These are phyloP conservation scores for Oryza punctata DNA, from an alignment of 176 grass and related monocot genomes.

Conservation along the genomic window DNA sequence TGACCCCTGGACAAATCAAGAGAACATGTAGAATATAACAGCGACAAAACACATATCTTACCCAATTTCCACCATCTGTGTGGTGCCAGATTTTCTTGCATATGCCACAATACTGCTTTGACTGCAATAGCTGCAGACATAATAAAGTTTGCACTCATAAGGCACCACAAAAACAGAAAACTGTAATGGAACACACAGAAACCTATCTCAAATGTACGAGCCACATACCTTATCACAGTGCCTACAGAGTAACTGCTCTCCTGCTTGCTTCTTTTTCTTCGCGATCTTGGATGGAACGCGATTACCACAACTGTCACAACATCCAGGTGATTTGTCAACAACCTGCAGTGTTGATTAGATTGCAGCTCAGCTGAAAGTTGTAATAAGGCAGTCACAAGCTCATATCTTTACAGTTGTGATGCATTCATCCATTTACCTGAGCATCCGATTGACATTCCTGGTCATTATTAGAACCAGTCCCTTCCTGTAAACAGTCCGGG, in stretches of 20 bases:
- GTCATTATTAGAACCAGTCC: conserved; percentile 62
- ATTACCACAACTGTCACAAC: conserved; percentile 67
- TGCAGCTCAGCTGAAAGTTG: conserved; percentile 2
- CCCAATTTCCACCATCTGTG: conserved; percentile 92
- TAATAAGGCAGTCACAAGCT: neutral
- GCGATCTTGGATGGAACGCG: conserved; percentile 50
- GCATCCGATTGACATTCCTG: conserved; percentile 68
- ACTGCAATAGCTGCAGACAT: conserved; percentile 69
- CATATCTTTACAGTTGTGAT: neutral
- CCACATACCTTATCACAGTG: conserved; percentile 70
- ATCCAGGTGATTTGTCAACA: conserved; percentile 41
- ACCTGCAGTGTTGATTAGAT: conserved; percentile 43
- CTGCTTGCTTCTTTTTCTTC: conserved; percentile 61
- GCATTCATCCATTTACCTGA: conserved; percentile 37
- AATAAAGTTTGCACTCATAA: conserved; percentile 31
- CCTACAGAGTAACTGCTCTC: conserved; percentile 58
- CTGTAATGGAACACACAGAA: neutral
- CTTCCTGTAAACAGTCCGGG: conserved; percentile 43
- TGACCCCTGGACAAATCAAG: neutral
- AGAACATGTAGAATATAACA: conserved; percentile 32
- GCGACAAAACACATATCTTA: conserved; percentile 39
- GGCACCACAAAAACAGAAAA: neutral
- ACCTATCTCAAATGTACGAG: neutral
- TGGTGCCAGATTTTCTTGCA: conserved; percentile 98
- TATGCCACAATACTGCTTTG: conserved; percentile 94